Evolutionary conservation across 148 eudicot genomes (phyloP).

Genomic region (Camellia japonica): DNA sequence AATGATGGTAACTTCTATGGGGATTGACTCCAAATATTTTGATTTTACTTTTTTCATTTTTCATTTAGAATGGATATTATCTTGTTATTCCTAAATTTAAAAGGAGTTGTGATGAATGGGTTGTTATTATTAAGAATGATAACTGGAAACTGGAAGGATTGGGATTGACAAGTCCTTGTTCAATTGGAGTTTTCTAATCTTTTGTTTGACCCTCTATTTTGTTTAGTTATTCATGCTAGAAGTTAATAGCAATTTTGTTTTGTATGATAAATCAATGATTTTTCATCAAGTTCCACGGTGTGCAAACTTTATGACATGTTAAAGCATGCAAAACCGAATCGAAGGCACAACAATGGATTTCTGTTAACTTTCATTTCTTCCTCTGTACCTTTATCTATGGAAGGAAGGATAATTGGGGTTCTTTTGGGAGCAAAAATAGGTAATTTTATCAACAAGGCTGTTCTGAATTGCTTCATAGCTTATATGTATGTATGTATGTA

Average conservation of each 20-base stretch:
- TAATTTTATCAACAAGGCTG: no score
- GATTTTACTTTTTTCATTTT: neutral
- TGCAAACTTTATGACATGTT: neutral
- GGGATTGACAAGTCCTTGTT: neutral
- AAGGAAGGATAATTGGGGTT: no score
- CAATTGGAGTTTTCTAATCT: neutral
- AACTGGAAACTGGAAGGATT: neutral
- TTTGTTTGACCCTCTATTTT: neutral
- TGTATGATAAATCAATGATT: neutral
- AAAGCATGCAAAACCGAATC: neutral
- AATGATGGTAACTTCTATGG: constrained; percentile 37
- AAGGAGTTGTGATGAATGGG: neutral
- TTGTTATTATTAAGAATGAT: neutral
- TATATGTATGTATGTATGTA: no score
- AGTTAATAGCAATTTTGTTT: neutral
- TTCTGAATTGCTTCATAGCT: no score
- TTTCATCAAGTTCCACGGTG: neutral
- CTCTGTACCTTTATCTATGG: no score
- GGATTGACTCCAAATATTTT: no score
- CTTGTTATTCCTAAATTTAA: neutral
- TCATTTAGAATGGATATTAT: no score
- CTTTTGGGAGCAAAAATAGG: no score
- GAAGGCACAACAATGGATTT: no score
- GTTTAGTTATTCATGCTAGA: neutral
- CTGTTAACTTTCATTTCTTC: no score